Percentiles rank a stretch among this genome's conserved stretches.
Evolutionary conservation across 208 protist genomes (phyloP).

Genomic region (Jaenimonas drosophilae): DNA sequence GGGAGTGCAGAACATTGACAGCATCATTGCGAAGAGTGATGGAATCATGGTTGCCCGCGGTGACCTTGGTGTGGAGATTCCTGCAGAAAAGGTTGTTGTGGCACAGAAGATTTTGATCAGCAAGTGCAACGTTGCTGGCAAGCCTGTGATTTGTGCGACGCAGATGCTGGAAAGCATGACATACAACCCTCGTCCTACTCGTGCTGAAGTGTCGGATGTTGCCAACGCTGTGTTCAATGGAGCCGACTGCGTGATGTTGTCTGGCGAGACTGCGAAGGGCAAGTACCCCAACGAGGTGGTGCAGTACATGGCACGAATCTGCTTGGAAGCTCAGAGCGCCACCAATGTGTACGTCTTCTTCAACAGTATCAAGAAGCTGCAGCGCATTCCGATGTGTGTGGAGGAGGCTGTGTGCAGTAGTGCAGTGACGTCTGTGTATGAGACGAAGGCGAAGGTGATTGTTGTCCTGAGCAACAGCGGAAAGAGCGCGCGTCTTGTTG

Average conservation of each 20-base stretch:
- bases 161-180: conserved; percentile 99
- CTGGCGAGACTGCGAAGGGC: conserved; percentile 97
- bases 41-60: conserved; percentile 99
- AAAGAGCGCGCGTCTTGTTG: conserved; percentile 88
- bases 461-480: conserved; percentile 91
- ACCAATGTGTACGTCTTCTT: conserved; percentile 71
- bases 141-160: conserved; percentile 98
- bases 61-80: conserved; percentile 98
- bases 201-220: conserved; percentile 97
- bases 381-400: conserved; percentile 68
- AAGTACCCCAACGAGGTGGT: conserved; percentile 95
- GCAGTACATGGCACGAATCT: conserved; percentile 92
- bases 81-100: conserved; percentile 94
- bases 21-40: conserved; percentile 95
- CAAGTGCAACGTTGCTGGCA: conserved; percentile 96
- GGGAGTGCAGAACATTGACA: conserved; percentile 96
- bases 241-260: conserved; percentile 98
- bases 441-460: conserved; percentile 84
- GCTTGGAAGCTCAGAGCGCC: conserved; percentile 76
- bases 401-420: conserved; percentile 91
- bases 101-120: conserved; percentile 99
- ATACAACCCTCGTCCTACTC: conserved; percentile 96
- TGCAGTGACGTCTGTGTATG: conserved; percentile 92
- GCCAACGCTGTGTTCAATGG: conserved; percentile 98
- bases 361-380: conserved; percentile 75